phyloP scores from a whole-genome alignment of 768 basidiomycete genomes.

The Dentipellis fragilis region DNA sequence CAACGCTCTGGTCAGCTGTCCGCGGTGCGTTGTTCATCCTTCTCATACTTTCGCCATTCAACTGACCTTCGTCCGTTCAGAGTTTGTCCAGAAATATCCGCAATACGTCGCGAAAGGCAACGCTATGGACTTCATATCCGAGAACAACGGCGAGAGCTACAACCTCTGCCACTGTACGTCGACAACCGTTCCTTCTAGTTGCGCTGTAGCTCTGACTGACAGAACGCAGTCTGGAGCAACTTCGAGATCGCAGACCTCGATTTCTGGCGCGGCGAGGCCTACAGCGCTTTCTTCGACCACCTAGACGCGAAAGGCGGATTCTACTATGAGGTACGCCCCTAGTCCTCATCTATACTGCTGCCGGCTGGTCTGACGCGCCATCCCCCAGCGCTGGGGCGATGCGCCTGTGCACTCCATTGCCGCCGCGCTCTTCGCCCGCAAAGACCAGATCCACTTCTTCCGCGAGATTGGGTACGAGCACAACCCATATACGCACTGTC shows the following conservation, averaged over 20 bases:
- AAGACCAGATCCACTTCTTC: constrained; percentile 65
- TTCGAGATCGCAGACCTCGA: constrained; percentile 82
- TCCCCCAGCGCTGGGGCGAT: constrained; percentile 29
- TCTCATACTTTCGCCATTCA: constrained; percentile 18
- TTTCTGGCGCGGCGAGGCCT: constrained; percentile 81
- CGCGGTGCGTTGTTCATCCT: constrained; percentile 31
- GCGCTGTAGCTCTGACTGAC: neutral
- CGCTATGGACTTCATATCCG: constrained; percentile 52
- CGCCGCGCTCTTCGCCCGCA: constrained; percentile 34
- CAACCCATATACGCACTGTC: constrained; percentile 46
- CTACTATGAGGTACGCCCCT: constrained; percentile 66
- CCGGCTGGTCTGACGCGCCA: constrained; percentile 20
- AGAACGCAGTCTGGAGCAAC: constrained; percentile 44
- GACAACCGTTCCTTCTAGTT: neutral
- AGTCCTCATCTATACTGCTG: constrained; percentile 24
- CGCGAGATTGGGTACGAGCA: constrained; percentile 44
- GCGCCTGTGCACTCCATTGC: constrained; percentile 42
- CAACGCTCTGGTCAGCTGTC: constrained; percentile 49
- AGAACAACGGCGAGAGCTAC: constrained; percentile 54
- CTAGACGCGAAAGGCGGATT: constrained; percentile 81
- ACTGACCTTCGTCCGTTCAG: constrained; percentile 19
- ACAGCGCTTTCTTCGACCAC: constrained; percentile 73
- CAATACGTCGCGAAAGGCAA: constrained; percentile 48
- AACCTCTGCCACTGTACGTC: constrained; percentile 56
- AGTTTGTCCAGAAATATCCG: constrained; percentile 44